These are phyloP conservation scores for Cryptosporidium viatorum DNA, from an alignment of 169 alveolate species.

Conservation along the genomic window DNA sequence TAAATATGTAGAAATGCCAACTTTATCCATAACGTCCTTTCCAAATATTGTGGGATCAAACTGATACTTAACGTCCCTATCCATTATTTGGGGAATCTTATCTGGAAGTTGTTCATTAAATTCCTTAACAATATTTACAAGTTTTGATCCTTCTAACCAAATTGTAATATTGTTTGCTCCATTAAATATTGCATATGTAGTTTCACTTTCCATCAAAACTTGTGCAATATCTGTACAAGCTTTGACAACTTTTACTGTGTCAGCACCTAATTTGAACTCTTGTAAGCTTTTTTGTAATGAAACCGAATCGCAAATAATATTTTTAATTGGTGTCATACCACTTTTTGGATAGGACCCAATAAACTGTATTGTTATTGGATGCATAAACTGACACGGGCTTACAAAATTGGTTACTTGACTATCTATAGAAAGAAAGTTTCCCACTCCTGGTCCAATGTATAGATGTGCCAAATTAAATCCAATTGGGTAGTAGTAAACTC, in stretches of 20 bases:
- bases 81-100: conserved; percentile 47
- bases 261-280: conserved; percentile 10
- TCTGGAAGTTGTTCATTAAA: conserved; percentile 49
- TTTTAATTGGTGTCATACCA: conserved; percentile 59
- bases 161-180: conserved; percentile 71
- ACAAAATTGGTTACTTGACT: conserved; percentile 70
- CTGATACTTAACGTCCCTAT: conserved; percentile 55
- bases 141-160: conserved; percentile 70
- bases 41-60: conserved; percentile 60
- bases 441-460: conserved; percentile 47
- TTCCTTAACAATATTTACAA: conserved; percentile 24
- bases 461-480: conserved; percentile 65
- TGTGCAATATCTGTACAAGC: conserved; percentile 64
- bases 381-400: conserved; percentile 74
- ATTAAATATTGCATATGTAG: conserved; percentile 35
- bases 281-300: conserved; percentile 44
- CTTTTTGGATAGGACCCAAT: conserved; percentile 62
- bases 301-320: conserved; percentile 35
- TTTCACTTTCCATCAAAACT: conserved; percentile 29
- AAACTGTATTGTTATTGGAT: conserved; percentile 68
- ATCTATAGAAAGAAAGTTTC: conserved; percentile 59
- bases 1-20: conserved; percentile 51
- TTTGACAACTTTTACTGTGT: conserved; percentile 57
- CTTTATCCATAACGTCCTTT: not conserved
- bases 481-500: conserved; percentile 61